A percentile compares a stretch with the other conserved stretches of the same genome.
phyloP scores from a whole-genome alignment of 306 rosid genomes.

The Echinosophora koreensis region DNA sequence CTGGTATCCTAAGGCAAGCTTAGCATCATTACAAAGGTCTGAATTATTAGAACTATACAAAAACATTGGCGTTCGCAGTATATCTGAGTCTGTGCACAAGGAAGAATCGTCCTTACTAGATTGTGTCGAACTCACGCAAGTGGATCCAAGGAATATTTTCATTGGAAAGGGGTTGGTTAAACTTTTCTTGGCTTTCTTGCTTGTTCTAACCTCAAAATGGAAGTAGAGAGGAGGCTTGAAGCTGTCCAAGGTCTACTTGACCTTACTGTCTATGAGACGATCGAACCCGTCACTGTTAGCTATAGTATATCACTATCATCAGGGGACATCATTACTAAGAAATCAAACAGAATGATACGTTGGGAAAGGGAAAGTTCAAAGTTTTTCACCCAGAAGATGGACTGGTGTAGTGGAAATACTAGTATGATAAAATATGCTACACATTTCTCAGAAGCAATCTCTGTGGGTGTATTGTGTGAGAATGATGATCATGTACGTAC shows the following conservation, averaged over 20 bases:
- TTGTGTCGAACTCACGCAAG: conserved; percentile 13
- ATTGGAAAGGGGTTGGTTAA: conserved; percentile 55
- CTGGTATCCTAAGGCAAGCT: conserved; percentile 65
- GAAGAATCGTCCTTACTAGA: conserved; percentile 42
- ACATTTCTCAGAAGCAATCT: conserved; percentile 61
- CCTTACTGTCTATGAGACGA: conserved; percentile 49
- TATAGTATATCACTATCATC: conserved; percentile 54
- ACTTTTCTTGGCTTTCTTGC: conserved; percentile 71
- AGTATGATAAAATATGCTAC: conserved; percentile 58
- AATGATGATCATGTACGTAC: conserved; percentile 53
- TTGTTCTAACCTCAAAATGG: conserved; percentile 54
- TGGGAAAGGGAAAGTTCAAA: conserved; percentile 50
- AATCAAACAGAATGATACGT: conserved; percentile 48
- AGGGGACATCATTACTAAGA: conserved; percentile 43
- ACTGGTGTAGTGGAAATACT: conserved; percentile 38
- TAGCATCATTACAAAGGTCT: conserved; percentile 48
- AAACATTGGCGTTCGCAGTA: conserved; percentile 60
- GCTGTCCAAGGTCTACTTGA: conserved; percentile 53
- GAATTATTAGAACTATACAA: conserved; percentile 57
- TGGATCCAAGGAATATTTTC: conserved; percentile 39
- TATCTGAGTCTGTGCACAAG: conserved; percentile 59
- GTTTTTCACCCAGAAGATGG: conserved; percentile 54
- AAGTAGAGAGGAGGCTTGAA: conserved; percentile 54
- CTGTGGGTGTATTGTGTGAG: conserved; percentile 63
- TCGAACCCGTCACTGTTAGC: conserved; percentile 54